Evolutionary conservation across 2,329 filamentous ascomycete species (phyloP).

Genomic region (Penicillium sp.): DNA sequence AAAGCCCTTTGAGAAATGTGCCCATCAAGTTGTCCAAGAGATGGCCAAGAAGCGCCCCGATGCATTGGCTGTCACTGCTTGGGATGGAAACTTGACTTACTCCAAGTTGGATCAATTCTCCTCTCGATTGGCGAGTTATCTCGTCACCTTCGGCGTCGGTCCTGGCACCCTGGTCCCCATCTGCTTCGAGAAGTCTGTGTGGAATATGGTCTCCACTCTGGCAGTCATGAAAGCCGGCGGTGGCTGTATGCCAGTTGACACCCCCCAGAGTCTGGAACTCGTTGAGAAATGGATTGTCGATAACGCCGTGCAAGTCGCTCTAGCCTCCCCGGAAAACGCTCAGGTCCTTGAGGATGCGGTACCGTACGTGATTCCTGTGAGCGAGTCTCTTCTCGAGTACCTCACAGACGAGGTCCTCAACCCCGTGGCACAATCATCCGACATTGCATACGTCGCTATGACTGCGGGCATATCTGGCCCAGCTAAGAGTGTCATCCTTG

Average conservation of each 20-base stretch:
- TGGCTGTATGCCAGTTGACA: constrained; percentile 39
- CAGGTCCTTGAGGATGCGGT: constrained; percentile 43
- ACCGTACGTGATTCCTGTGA: constrained; percentile 39
- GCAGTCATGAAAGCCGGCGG: constrained; percentile 33
- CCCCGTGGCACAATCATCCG: constrained; percentile 9
- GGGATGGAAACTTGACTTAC: constrained; percentile 37
- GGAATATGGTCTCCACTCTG: constrained; percentile 30
- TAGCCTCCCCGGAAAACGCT: constrained; percentile 39
- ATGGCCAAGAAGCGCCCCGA: constrained; percentile 24
- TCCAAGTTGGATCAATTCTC: constrained; percentile 34
- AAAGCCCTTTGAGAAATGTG: constrained; percentile 24
- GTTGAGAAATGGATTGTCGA: constrained; percentile 42
- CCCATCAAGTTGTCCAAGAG: constrained; percentile 29
- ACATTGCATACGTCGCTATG: constrained; percentile 36
- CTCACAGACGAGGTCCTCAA: constrained; percentile 20
- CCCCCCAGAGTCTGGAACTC: constrained; percentile 27
- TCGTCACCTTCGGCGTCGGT: constrained; percentile 30
- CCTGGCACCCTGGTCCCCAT: constrained; percentile 28
- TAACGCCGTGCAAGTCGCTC: constrained; percentile 39
- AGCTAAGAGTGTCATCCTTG: constrained; percentile 38
- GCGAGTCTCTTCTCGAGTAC: constrained; percentile 35
- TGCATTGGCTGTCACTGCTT: constrained; percentile 29
- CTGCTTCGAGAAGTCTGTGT: constrained; percentile 30
- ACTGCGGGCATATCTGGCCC: constrained; percentile 33
- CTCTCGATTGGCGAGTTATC: constrained; percentile 31